phyloP scores from a whole-genome alignment of 2,329 filamentous ascomycete species.

The Aspergillus nomiae region DNA sequence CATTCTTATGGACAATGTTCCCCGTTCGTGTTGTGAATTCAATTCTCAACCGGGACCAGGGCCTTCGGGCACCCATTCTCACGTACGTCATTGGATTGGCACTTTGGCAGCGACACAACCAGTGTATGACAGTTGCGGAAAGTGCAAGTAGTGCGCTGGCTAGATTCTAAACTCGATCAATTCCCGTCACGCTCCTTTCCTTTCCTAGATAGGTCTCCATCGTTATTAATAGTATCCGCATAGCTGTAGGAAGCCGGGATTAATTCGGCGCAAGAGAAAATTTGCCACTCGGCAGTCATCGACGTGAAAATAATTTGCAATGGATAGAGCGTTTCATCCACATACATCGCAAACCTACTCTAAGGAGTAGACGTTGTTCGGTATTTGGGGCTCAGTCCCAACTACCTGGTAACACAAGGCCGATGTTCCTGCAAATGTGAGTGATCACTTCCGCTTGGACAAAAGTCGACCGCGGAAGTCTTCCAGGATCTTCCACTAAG shows the following conservation, averaged over 20 bases:
- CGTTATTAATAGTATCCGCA: background rate
- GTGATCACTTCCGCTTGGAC: slow-evolving; percentile 24
- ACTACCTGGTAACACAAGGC: background rate
- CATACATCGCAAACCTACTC: background rate
- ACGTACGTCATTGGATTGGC: background rate
- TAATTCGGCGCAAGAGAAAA: background rate
- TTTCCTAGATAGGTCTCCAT: background rate
- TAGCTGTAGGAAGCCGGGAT: background rate
- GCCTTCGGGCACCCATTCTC: background rate
- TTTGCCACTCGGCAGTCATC: background rate
- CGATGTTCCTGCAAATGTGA: slow-evolving; percentile 24
- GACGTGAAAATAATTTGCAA: background rate
- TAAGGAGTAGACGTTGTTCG: background rate
- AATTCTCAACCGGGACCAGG: background rate
- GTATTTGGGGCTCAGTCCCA: background rate
- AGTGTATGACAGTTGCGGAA: background rate
- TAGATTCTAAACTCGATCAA: background rate
- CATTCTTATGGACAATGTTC: background rate
- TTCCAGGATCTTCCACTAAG: slow-evolving; percentile 23
- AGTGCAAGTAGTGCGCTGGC: background rate
- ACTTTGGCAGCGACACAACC: background rate
- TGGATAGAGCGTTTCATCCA: background rate
- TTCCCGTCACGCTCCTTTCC: background rate
- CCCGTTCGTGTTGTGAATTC: background rate
- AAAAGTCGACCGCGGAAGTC: slow-evolving; percentile 10